Evolutionary conservation across 306 rosid species (phyloP).

Genomic region (Leucaena leucocephala): DNA sequence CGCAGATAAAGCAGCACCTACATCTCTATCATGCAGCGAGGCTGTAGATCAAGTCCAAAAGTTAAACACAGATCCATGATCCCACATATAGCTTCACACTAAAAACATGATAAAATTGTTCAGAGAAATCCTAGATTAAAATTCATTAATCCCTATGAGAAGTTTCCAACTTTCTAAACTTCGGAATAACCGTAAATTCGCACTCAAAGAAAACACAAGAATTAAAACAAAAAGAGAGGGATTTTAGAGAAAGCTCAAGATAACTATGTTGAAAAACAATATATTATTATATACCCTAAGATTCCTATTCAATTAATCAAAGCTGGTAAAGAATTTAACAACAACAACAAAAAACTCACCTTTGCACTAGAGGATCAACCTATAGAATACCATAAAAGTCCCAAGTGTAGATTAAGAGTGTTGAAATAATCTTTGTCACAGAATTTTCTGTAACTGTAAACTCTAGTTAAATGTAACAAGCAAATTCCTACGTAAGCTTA

Average conservation of each 20-base stretch:
- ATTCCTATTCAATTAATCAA: slow-evolving; percentile 22
- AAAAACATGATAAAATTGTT: slow-evolving; percentile 6
- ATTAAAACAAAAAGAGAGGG: background rate
- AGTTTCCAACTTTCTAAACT: background rate
- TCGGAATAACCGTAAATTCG: background rate
- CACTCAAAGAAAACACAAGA: slow-evolving; percentile 7
- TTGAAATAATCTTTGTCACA: background rate
- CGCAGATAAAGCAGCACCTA: slow-evolving; percentile 8
- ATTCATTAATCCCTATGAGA: background rate
- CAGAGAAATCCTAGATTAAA: slow-evolving; percentile 20
- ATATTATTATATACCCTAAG: background rate
- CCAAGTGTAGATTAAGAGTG: background rate
- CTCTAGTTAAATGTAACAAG: slow-evolving; percentile 4
- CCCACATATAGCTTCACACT: slow-evolving; percentile 32
- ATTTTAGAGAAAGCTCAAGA: slow-evolving; percentile 18
- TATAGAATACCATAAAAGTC: background rate
- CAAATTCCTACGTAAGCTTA: background rate
- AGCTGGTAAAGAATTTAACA: background rate
- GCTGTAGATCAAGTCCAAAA: slow-evolving; percentile 3
- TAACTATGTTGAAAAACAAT: slow-evolving; percentile 18
- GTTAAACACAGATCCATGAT: slow-evolving; percentile 35
- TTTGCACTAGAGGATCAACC: slow-evolving; percentile 4
- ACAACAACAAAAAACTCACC: slow-evolving; percentile 34
- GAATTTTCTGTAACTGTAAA: background rate
- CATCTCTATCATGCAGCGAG: slow-evolving; percentile 13